Evolutionary conservation across 305 asterid genomes (phyloP).

Genomic region (Solanum hybrid): DNA sequence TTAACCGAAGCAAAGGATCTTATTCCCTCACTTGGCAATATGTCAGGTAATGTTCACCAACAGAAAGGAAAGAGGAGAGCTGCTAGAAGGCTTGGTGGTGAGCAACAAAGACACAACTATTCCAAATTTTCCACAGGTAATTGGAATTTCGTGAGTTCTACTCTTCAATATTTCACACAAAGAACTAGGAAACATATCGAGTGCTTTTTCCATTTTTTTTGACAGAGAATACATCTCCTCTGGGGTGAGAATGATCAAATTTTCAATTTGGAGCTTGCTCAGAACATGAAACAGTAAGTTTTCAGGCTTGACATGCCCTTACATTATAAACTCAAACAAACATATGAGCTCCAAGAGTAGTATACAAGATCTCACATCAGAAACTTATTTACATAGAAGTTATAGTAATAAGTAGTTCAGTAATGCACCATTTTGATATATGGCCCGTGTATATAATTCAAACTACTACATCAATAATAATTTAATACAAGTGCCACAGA

Average conservation of each 20-base stretch:
- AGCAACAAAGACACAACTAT: conserved; percentile 58
- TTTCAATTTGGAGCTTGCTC: conserved; percentile 70
- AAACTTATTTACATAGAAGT: background rate
- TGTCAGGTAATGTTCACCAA: conserved; percentile 81
- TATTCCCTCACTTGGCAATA: background rate
- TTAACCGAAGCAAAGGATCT: background rate
- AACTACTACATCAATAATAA: background rate
- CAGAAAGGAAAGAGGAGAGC: conserved; percentile 76
- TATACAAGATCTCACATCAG: background rate
- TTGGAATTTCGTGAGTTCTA: background rate
- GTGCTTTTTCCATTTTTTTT: background rate
- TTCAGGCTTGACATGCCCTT: background rate
- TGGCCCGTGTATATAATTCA: background rate
- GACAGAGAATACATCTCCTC: conserved; percentile 76
- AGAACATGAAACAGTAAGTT: conserved; percentile 68
- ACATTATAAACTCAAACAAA: background rate
- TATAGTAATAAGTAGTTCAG: background rate
- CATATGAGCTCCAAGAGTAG: background rate
- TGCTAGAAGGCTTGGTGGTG: conserved; percentile 65
- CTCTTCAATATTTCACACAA: background rate
- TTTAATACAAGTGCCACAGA: background rate
- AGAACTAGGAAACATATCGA: background rate
- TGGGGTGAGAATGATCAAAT: conserved; percentile 96
- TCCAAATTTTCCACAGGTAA: conserved; percentile 58
- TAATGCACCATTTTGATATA: background rate